Conservation (phyloP, 2,329 filamentous ascomycete genomes). For the Pezicula neosporulosa region DNA sequence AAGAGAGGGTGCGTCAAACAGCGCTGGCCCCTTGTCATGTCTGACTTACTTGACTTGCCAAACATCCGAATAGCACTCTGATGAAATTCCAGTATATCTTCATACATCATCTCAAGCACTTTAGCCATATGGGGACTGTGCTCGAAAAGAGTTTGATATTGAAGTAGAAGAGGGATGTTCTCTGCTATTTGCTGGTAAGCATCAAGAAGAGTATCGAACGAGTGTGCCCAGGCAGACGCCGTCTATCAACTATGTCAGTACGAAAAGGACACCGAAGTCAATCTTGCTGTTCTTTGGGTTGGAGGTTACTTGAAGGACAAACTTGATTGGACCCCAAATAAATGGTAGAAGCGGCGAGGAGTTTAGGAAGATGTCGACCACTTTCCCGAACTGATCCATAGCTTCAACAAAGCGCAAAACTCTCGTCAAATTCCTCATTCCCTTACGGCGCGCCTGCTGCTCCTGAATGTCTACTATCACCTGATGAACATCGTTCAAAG, state of each 20-base stretch:
- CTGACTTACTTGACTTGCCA: conserved; percentile 18
- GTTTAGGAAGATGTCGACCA: conserved; percentile 33
- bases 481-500: too few species aligned
- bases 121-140: conserved; percentile 26
- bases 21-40: too few species aligned
- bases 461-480: conserved; percentile 26
- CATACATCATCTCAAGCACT: conserved; percentile 31
- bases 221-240: conserved; percentile 28
- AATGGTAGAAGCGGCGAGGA: conserved; percentile 31
- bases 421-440: conserved; percentile 26
- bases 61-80: conserved; percentile 28
- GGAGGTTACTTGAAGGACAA: conserved; percentile 30
- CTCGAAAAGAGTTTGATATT: conserved; percentile 30
- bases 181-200: conserved; percentile 37
- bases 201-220: conserved; percentile 33
- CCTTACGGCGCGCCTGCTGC: conserved; percentile 20
- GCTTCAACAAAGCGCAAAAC: conserved; percentile 27
- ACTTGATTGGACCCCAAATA: conserved; percentile 34
- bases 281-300: too few species aligned
- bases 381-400: conserved; percentile 32
- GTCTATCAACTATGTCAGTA: too few species aligned
- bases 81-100: conserved; percentile 37
- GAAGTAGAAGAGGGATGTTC: conserved; percentile 30
- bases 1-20: too few species aligned
- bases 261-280: too few species aligned